Percentiles rank a stretch among this genome's conserved stretches.
These are phyloP conservation scores for Dalechampia spathulata DNA, from an alignment of 441 rosid genomes.

Conservation along the genomic window DNA sequence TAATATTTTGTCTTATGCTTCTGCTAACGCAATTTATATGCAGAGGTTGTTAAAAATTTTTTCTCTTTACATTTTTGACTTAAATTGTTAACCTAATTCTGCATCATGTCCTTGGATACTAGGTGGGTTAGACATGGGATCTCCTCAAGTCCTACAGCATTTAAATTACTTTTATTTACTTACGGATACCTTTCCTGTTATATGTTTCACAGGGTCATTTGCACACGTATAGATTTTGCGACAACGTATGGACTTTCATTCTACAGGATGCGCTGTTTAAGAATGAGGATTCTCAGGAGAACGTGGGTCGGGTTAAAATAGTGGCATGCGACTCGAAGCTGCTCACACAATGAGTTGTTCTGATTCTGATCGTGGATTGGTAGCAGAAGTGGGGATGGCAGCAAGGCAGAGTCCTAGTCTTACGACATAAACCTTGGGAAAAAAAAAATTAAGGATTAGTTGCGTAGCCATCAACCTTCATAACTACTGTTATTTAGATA, in stretches of 20 bases:
- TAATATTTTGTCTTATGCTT: too few relatives aligned
- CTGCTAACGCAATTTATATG: too few relatives aligned
- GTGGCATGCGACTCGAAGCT: conserved; percentile 98
- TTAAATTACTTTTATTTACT: too few relatives aligned
- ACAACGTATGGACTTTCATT: conserved; percentile 98
- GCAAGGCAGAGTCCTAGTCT: conserved; percentile 15
- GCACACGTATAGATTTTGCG: conserved; percentile 98
- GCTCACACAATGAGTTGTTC: conserved; percentile 48
- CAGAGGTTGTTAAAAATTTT: neutral
- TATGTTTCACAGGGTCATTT: conserved; percentile 69
- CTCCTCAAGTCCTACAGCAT: too few relatives aligned
- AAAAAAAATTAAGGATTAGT: too few relatives aligned
- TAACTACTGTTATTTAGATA: too few relatives aligned
- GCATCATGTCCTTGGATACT: neutral
- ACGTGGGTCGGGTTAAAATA: conserved; percentile 73
- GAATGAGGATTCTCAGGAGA: conserved; percentile 54
- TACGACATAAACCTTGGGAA: too few relatives aligned
- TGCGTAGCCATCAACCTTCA: too few relatives aligned
- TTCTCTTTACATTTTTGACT: neutral
- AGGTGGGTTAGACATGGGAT: too few relatives aligned
- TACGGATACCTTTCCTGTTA: neutral
- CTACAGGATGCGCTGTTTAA: conserved; percentile 70
- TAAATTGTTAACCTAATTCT: neutral
- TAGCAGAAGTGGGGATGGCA: conserved; percentile 5
- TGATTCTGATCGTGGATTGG: conserved; percentile 9